Evolutionary conservation across 2,329 filamentous ascomycete genomes (phyloP).

Genomic region (Dactylellina drechsleri): DNA sequence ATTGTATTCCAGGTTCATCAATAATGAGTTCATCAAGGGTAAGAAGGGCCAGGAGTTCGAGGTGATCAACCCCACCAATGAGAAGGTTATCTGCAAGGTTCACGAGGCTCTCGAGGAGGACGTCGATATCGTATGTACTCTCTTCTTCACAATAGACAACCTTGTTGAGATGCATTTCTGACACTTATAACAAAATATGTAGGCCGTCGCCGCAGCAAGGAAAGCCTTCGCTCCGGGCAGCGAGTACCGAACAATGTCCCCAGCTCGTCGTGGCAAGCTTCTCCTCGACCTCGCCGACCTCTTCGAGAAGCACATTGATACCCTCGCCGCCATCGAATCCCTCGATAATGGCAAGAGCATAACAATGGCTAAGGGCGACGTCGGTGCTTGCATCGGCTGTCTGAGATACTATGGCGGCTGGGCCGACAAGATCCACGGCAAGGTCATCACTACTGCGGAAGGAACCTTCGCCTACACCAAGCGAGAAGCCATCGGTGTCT

Average conservation of each 20-base stretch:
- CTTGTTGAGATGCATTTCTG: not conserved
- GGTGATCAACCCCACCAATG: conserved; percentile 85
- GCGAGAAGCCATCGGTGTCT: conserved; percentile 81
- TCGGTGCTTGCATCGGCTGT: conserved; percentile 73
- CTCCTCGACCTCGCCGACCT: conserved; percentile 82
- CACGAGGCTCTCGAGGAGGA: conserved; percentile 89
- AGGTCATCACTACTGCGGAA: conserved; percentile 80
- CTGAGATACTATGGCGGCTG: conserved; percentile 89
- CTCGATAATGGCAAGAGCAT: conserved; percentile 89
- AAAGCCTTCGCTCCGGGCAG: conserved; percentile 77
- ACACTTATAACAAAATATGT: not conserved
- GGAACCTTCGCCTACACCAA: conserved; percentile 86
- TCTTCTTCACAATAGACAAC: not conserved
- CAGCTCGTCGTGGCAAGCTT: conserved; percentile 75
- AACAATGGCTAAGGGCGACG: conserved; percentile 78
- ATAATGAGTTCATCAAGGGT: conserved; percentile 87
- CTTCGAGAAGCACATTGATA: conserved; percentile 78
- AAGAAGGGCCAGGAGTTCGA: conserved; percentile 91
- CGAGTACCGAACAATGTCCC: conserved; percentile 74
- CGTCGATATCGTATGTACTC: conserved; percentile 64
- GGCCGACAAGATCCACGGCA: conserved; percentile 82
- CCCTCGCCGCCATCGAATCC: conserved; percentile 83
- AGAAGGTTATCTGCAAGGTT: conserved; percentile 84
- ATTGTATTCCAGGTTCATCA: conserved; percentile 75
- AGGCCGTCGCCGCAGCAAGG: conserved; percentile 82